Evolutionary conservation across 2,329 filamentous ascomycete genomes (phyloP).

Genomic region (Beauveria bassiana): DNA sequence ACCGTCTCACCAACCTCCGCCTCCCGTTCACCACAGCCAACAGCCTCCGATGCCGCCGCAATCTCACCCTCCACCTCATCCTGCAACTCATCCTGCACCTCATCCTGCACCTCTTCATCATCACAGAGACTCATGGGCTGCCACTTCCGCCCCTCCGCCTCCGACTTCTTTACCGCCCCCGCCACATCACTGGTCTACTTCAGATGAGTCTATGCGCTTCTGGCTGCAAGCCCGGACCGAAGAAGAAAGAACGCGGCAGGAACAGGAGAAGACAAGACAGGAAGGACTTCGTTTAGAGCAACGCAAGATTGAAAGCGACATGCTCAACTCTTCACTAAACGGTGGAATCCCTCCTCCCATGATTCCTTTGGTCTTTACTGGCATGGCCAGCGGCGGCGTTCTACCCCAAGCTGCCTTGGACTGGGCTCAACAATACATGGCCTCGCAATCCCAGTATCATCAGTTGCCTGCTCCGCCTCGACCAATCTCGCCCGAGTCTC

Average conservation of each 20-base stretch:
- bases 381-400: slow-evolving; percentile 54
- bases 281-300: slow-evolving; percentile 64
- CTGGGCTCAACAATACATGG: slow-evolving; percentile 60
- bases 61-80: slow-evolving; percentile 7
- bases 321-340: slow-evolving; percentile 59
- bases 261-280: slow-evolving; percentile 61
- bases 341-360: slow-evolving; percentile 67
- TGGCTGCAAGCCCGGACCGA: slow-evolving; percentile 67
- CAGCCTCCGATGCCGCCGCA: slow-evolving; percentile 19
- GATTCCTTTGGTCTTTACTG: slow-evolving; percentile 67
- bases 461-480: slow-evolving; percentile 39
- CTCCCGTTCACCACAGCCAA: slow-evolving; percentile 12
- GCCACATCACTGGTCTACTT: slow-evolving; percentile 57
- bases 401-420: slow-evolving; percentile 56
- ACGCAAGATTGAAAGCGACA: slow-evolving; percentile 63
- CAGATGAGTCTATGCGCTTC: slow-evolving; percentile 62
- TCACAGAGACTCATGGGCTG: slow-evolving; percentile 30
- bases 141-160: slow-evolving; percentile 25
- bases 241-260: slow-evolving; percentile 65
- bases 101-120: slow-evolving; percentile 15
- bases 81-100: slow-evolving; percentile 16
- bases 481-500: slow-evolving; percentile 45
- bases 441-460: slow-evolving; percentile 39
- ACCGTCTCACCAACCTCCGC: slow-evolving; percentile 10
- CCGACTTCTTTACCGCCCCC: slow-evolving; percentile 53